phyloP scores from a whole-genome alignment of 495 filamentous ascomycete species.

The Xylaria acuta region DNA sequence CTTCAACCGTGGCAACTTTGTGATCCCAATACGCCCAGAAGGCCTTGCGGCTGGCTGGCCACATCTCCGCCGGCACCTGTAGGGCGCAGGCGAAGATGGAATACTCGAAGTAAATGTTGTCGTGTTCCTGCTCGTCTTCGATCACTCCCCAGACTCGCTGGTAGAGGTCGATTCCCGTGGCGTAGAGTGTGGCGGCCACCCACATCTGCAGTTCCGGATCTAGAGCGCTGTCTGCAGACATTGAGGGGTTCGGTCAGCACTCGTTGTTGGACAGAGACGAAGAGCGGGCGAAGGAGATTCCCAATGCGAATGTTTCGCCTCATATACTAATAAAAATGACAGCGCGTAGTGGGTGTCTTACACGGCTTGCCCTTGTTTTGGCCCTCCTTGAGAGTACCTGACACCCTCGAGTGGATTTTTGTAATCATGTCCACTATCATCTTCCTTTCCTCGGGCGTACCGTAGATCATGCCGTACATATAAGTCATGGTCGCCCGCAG shows the following conservation, averaged over 20 bases:
- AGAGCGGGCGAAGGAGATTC: neutral
- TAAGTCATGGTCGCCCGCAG: slow-evolving; percentile 54
- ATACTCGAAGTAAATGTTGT: slow-evolving; percentile 46
- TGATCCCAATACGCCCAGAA: slow-evolving; percentile 54
- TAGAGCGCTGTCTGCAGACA: slow-evolving; percentile 40
- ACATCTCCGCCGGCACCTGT: slow-evolving; percentile 37
- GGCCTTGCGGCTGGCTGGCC: slow-evolving; percentile 18
- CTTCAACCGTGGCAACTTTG: slow-evolving; percentile 39
- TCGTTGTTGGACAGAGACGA: neutral
- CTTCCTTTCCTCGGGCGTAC: slow-evolving; percentile 43
- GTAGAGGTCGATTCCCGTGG: slow-evolving; percentile 44
- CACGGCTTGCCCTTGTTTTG: slow-evolving; percentile 1
- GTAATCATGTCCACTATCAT: slow-evolving; percentile 47
- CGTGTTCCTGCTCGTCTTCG: slow-evolving; percentile 30
- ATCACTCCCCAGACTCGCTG: slow-evolving; percentile 45
- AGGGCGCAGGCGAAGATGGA: slow-evolving; percentile 46
- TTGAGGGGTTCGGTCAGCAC: neutral
- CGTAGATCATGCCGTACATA: slow-evolving; percentile 52
- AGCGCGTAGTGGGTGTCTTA: neutral
- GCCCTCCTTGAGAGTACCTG: neutral
- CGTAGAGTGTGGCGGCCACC: slow-evolving; percentile 53
- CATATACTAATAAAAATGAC: neutral
- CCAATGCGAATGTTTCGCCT: neutral
- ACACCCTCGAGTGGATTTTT: slow-evolving; percentile 38
- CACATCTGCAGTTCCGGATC: slow-evolving; percentile 49